Evolutionary conservation across 371 early-diverging fungal genomes (phyloP).

Genomic region (Mortierella sp.): DNA sequence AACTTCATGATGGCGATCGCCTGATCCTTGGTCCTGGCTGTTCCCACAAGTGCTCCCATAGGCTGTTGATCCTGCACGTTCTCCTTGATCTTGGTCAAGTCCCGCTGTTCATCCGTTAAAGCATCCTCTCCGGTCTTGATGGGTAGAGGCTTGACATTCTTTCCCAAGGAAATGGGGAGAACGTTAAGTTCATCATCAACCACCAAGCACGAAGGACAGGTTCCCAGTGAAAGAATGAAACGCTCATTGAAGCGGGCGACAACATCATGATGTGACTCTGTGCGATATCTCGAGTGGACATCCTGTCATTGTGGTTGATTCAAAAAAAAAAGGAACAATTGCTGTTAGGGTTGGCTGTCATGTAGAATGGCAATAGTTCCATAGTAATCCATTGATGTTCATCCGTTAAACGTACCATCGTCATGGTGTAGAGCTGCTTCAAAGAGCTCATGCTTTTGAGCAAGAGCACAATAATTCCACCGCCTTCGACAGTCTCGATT

Average conservation of each 20-base stretch:
- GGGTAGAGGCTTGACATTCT: conserved; percentile 89
- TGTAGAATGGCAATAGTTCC: too few relatives aligned
- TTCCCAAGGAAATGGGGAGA: conserved; percentile 91
- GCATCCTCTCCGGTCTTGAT: conserved; percentile 63
- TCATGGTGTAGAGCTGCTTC: conserved; percentile 97
- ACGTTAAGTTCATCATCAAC: conserved; percentile 98
- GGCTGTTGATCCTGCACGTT: conserved; percentile 91
- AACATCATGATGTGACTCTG: conserved; percentile 93
- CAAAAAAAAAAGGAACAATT: conserved; percentile 6
- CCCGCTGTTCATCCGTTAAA: conserved; percentile 71
- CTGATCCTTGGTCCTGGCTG: conserved; percentile 93
- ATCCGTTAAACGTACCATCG: conserved; percentile 75
- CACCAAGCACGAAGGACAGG: conserved; percentile 92
- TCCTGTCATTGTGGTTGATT: conserved; percentile 60
- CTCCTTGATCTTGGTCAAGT: conserved; percentile 84
- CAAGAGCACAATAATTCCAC: conserved; percentile 96
- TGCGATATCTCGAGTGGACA: conserved; percentile 94
- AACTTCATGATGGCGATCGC: conserved; percentile 95
- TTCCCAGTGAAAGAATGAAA: conserved; percentile 94
- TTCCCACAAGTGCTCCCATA: conserved; percentile 82
- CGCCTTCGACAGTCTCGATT: conserved; percentile 99
- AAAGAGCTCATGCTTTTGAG: conserved; percentile 94
- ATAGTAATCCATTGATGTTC: too few relatives aligned
- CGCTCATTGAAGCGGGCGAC: conserved; percentile 98
- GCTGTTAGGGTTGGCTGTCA: not conserved